A percentile compares a stretch with the other conserved stretches of the same genome.
phyloP scores from a whole-genome alignment of 371 early-diverging fungal genomes.

The Mortierella polycephala region DNA sequence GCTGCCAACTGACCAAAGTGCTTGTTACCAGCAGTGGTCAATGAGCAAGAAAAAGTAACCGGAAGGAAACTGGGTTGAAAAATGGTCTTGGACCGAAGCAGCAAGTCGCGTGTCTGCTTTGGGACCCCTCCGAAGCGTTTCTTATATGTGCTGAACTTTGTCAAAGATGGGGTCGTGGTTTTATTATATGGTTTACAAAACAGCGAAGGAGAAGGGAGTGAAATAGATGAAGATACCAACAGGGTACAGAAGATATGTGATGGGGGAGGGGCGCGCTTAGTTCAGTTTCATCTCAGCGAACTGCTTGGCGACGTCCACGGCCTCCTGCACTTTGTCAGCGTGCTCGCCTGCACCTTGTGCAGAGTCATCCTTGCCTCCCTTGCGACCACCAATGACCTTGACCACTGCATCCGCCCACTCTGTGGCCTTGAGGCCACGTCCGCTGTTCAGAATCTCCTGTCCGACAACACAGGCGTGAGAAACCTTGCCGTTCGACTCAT shows the following conservation, averaged over 20 bases:
- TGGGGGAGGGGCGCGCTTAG: conserved; percentile 10
- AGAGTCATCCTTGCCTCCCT: conserved; percentile 88
- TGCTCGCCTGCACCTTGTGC: conserved; percentile 86
- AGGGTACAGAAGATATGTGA: not conserved
- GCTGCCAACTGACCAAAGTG: too few relatives aligned
- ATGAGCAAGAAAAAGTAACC: too few relatives aligned
- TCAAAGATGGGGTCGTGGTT: not conserved
- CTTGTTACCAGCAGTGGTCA: too few relatives aligned
- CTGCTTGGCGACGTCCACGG: conserved; percentile 78
- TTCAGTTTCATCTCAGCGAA: conserved; percentile 78
- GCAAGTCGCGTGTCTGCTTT: too few relatives aligned
- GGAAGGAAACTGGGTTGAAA: too few relatives aligned
- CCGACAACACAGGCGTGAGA: conserved; percentile 88
- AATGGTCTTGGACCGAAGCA: too few relatives aligned
- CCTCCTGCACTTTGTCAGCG: conserved; percentile 72
- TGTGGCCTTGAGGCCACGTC: conserved; percentile 85
- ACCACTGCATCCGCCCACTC: conserved; percentile 91
- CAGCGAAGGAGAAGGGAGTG: not conserved
- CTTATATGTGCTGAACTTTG: not conserved
- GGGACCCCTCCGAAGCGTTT: not conserved
- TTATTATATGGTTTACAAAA: not conserved
- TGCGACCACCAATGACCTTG: conserved; percentile 88
- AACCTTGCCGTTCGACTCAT: conserved; percentile 75
- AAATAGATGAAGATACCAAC: not conserved
- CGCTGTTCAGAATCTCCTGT: conserved; percentile 62